Evolutionary conservation across 306 rosid species (phyloP).

Genomic region (Hippophae rhamnoides): DNA sequence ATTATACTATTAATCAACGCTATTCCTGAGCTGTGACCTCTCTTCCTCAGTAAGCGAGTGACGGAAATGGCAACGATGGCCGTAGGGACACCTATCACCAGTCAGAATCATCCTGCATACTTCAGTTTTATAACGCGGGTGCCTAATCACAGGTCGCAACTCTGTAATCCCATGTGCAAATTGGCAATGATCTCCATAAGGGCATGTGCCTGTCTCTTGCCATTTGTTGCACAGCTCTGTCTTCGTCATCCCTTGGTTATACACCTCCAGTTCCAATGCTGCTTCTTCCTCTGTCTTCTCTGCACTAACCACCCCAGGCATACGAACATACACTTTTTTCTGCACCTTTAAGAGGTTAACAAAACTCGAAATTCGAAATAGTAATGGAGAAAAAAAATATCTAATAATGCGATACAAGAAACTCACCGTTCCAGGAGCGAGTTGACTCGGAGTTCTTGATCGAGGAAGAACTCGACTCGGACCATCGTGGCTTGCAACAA

Average conservation of each 20-base stretch:
- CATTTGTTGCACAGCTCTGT: conserved; percentile 96
- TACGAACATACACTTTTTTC: conserved; percentile 27
- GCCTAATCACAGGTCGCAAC: conserved; percentile 87
- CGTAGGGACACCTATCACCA: conserved; percentile 69
- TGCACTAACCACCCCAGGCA: neutral
- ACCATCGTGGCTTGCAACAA: conserved; percentile 3
- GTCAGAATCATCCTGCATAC: conserved; percentile 84
- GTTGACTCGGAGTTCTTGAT: conserved; percentile 13
- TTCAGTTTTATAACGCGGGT: conserved; percentile 93
- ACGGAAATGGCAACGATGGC: conserved; percentile 95
- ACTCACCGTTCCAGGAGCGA: conserved; percentile 18
- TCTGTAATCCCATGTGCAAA: conserved; percentile 83
- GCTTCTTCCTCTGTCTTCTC: conserved; percentile 31
- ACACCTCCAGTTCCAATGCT: conserved; percentile 52
- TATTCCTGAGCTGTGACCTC: conserved; percentile 20
- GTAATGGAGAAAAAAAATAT: neutral
- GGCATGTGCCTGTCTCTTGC: conserved; percentile 79
- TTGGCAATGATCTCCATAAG: conserved; percentile 70
- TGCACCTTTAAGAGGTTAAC: conserved; percentile 10
- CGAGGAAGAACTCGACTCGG: conserved; percentile 10
- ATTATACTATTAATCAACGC: neutral
- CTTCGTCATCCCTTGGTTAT: conserved; percentile 85
- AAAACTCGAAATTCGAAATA: neutral
- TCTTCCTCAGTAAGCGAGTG: conserved; percentile 74
- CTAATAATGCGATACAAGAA: too few species aligned